A percentile compares a stretch with the other conserved stretches of the same genome.
phyloP scores from a whole-genome alignment of 2,329 filamentous ascomycete genomes.

The Fusarium concolor region DNA sequence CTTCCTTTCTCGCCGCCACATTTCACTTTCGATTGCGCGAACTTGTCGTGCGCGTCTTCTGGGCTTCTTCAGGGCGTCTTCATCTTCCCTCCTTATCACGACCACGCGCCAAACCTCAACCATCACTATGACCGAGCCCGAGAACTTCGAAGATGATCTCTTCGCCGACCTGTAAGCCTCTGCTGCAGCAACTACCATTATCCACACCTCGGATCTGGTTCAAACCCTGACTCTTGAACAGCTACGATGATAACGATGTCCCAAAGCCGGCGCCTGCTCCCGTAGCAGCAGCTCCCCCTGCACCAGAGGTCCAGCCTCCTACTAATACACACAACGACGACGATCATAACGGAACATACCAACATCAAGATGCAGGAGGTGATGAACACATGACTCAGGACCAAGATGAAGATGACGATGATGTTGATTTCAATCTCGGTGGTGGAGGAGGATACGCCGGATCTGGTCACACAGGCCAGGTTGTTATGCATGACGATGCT shows the following conservation, averaged over 20 bases:
- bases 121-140: constrained; percentile 77
- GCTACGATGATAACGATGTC: constrained; percentile 74
- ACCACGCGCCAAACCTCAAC: constrained; percentile 17
- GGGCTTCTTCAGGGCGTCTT: neutral
- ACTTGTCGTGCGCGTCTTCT: constrained; percentile 8
- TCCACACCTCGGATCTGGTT: neutral
- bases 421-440: constrained; percentile 70
- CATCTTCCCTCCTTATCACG: constrained; percentile 16
- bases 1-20: neutral
- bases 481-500: constrained; percentile 47
- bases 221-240: constrained; percentile 47
- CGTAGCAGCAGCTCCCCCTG: constrained; percentile 44
- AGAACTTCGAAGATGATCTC: constrained; percentile 91
- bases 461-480: constrained; percentile 48
- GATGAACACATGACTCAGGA: constrained; percentile 59
- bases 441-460: constrained; percentile 52
- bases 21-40: neutral
- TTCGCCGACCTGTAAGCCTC: constrained; percentile 88
- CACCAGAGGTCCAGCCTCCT: constrained; percentile 43
- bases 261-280: constrained; percentile 55
- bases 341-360: constrained; percentile 37
- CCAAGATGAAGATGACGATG: constrained; percentile 65
- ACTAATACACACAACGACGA: constrained; percentile 44
- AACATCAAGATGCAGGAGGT: constrained; percentile 43
- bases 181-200: neutral